Evolutionary conservation across 2,329 filamentous ascomycete species (phyloP).

Genomic region (Malbranchea cinnamomea): DNA sequence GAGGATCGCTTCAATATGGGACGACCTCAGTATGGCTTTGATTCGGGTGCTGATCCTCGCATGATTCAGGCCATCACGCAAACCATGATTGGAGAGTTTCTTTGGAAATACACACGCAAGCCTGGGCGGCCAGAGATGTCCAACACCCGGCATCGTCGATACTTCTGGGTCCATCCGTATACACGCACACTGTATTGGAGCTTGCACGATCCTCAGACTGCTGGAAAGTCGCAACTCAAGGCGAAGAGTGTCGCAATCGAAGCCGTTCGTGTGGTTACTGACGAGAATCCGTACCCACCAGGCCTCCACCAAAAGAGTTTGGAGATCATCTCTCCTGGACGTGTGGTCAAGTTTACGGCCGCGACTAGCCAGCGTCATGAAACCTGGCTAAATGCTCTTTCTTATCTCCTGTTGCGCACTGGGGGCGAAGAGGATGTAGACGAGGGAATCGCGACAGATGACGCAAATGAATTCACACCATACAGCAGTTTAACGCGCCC

Average conservation of each 20-base stretch:
- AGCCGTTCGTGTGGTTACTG: constrained; percentile 76
- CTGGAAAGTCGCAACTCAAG: constrained; percentile 60
- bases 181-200: constrained; percentile 96
- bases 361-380: constrained; percentile 88
- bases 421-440: constrained; percentile 41
- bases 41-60: constrained; percentile 69
- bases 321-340: constrained; percentile 74
- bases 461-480: constrained; percentile 63
- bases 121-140: constrained; percentile 74
- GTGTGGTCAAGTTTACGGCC: constrained; percentile 85
- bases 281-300: constrained; percentile 90
- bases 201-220: constrained; percentile 67
- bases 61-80: constrained; percentile 99
- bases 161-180: constrained; percentile 99
- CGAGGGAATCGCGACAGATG: constrained; percentile 34
- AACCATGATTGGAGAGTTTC: constrained; percentile 97
- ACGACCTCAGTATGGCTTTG: constrained; percentile 43
- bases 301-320: constrained; percentile 90
- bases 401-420: constrained; percentile 74
- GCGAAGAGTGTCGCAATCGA: constrained; percentile 90
- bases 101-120: constrained; percentile 98
- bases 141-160: constrained; percentile 76
- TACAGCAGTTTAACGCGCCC: constrained; percentile 40
- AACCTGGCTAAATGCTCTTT: constrained; percentile 96
- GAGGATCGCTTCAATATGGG: constrained; percentile 79